phyloP scores from a whole-genome alignment of 192 early-diverging fungal species.

The Umbelopsis sp. region DNA sequence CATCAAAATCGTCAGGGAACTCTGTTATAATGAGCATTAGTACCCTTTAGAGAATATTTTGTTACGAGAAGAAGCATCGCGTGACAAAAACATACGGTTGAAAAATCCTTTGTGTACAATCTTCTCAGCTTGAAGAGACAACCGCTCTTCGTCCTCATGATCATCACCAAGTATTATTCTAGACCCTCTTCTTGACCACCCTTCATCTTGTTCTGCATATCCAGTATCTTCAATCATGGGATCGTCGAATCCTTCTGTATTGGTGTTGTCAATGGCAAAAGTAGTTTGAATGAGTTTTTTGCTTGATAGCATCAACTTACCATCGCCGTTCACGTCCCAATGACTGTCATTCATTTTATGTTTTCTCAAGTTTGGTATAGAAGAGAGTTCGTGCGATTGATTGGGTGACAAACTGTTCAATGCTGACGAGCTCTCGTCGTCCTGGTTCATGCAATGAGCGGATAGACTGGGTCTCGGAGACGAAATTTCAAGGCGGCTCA shows the following conservation, averaged over 20 bases:
- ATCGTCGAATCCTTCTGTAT: slow-evolving; percentile 11
- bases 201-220: neutral
- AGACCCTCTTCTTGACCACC: slow-evolving; percentile 10
- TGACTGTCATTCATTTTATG: slow-evolving; percentile 10
- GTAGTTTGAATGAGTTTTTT: too few species aligned
- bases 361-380: slow-evolving; percentile 9
- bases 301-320: neutral
- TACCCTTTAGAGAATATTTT: neutral
- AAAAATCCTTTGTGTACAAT: slow-evolving; percentile 10
- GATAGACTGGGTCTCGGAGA: neutral
- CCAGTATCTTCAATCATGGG: slow-evolving; percentile 14
- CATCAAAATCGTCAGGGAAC: slow-evolving; percentile 13
- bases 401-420: slow-evolving; percentile 2
- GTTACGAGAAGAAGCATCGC: too few species aligned
- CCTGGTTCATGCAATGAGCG: slow-evolving; percentile 14
- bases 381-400: neutral
- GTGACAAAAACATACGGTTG: neutral
- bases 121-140: neutral
- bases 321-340: slow-evolving; percentile 20
- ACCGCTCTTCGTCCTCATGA: slow-evolving; percentile 16
- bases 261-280: neutral
- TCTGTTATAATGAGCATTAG: neutral
- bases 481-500: neutral
- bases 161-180: slow-evolving; percentile 11
- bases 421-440: slow-evolving; percentile 11